Evolutionary conservation across 2,329 filamentous ascomycete genomes (phyloP).

Genomic region (Penicillium sp.): DNA sequence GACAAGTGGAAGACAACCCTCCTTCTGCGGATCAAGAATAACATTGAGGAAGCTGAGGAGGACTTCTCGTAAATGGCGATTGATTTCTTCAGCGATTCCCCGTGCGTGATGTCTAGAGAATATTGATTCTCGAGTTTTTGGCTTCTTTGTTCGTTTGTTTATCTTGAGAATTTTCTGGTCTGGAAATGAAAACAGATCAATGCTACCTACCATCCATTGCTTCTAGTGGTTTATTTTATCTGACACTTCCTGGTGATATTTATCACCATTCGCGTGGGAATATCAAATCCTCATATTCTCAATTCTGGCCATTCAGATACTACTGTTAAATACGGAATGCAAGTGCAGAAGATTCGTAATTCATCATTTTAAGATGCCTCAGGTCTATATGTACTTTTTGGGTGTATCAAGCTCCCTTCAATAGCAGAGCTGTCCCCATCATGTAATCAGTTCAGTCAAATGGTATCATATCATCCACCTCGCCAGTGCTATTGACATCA

Average conservation of each 20-base stretch:
- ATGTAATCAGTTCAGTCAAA: constrained; percentile 25
- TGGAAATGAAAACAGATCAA: constrained; percentile 8
- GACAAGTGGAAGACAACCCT: constrained; percentile 97
- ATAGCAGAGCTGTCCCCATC: constrained; percentile 12
- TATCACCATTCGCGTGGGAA: neutral
- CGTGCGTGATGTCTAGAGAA: constrained; percentile 20
- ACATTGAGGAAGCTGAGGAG: constrained; percentile 70
- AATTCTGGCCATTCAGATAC: neutral
- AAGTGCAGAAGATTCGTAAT: constrained; percentile 28
- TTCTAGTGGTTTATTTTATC: neutral
- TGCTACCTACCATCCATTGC: neutral
- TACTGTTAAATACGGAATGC: neutral
- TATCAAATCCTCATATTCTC: neutral
- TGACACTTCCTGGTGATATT: neutral
- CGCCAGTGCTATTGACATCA: neutral
- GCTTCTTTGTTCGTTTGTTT: constrained; percentile 7
- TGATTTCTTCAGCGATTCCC: constrained; percentile 26
- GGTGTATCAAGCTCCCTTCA: constrained; percentile 14
- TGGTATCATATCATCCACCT: constrained; percentile 34
- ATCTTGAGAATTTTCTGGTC: constrained; percentile 4
- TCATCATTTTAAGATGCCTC: constrained; percentile 30
- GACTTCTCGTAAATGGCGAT: constrained; percentile 60
- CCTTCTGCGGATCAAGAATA: constrained; percentile 77
- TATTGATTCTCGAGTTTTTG: constrained; percentile 13
- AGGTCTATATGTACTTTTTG: constrained; percentile 33